These are phyloP conservation scores for Umbelopsis vinacea DNA, from an alignment of 192 early-diverging fungal genomes.

Conservation along the genomic window DNA sequence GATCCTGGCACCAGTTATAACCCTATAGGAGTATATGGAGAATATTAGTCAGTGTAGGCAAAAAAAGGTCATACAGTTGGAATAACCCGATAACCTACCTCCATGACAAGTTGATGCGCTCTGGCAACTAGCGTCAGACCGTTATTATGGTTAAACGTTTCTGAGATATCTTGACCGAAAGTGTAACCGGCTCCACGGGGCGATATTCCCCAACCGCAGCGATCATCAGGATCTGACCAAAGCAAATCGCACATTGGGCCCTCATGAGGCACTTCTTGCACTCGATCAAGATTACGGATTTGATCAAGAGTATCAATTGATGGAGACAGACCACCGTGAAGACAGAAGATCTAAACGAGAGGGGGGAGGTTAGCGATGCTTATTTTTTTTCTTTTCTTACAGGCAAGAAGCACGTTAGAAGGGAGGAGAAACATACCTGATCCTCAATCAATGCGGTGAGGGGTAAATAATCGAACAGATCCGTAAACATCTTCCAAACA, in stretches of 20 bases:
- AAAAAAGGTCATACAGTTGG: neutral
- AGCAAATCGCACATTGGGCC: conserved; percentile 89
- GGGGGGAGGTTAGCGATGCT: neutral
- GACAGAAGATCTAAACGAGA: conserved; percentile 85
- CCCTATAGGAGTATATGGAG: conserved; percentile 57
- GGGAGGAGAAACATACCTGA: conserved; percentile 54
- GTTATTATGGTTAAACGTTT: conserved; percentile 94
- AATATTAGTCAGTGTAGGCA: neutral
- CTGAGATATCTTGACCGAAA: conserved; percentile 87
- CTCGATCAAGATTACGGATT: conserved; percentile 91
- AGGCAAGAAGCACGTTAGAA: no score
- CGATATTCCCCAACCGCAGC: conserved; percentile 87
- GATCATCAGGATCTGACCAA: conserved; percentile 89
- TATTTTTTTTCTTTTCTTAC: no score
- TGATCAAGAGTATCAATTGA: conserved; percentile 97
- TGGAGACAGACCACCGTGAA: conserved; percentile 97
- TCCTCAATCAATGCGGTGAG: conserved; percentile 97
- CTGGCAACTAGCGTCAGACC: conserved; percentile 96
- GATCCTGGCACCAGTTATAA: conserved; percentile 98
- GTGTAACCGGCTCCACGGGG: conserved; percentile 89
- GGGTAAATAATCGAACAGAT: conserved; percentile 97
- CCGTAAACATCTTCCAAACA: conserved; percentile 98
- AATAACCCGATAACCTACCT: conserved; percentile 46
- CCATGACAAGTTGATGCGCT: conserved; percentile 92
- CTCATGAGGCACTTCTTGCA: conserved; percentile 90